Conservation (phyloP, 768 basidiomycete genomes). For the Coprinopsis marcescibilis region DNA sequence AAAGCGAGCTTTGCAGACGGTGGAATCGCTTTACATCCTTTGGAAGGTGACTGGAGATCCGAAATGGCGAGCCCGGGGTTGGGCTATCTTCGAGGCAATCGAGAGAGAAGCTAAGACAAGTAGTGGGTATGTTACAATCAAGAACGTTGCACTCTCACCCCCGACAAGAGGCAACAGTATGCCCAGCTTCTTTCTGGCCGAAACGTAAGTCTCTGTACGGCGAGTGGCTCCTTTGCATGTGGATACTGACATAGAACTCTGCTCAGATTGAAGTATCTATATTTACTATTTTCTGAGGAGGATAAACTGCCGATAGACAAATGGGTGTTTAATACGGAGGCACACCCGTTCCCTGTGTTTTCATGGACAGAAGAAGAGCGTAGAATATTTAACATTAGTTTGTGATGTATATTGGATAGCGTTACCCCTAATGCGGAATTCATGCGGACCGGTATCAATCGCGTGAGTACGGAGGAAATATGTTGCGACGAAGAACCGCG, state of each 20-base stretch:
- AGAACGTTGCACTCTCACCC: slow-evolving; percentile 38
- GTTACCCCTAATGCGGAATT: background rate
- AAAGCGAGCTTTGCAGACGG: slow-evolving; percentile 38
- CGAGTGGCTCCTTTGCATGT: background rate
- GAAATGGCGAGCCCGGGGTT: slow-evolving; percentile 67
- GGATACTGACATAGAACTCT: background rate
- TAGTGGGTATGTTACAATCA: slow-evolving; percentile 57
- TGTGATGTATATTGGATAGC: slow-evolving; percentile 5
- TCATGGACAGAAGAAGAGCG: slow-evolving; percentile 53
- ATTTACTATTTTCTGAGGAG: slow-evolving; percentile 60
- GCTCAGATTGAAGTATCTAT: slow-evolving; percentile 63
- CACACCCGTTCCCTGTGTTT: slow-evolving; percentile 74
- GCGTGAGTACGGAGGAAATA: background rate
- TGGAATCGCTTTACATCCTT: slow-evolving; percentile 68
- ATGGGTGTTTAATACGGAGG: slow-evolving; percentile 66
- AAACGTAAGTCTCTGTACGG: slow-evolving; percentile 32
- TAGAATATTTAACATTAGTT: slow-evolving; percentile 24
- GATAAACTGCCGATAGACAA: slow-evolving; percentile 52
- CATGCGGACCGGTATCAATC: slow-evolving; percentile 3
- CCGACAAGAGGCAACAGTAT: slow-evolving; percentile 46
- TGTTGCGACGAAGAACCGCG: background rate
- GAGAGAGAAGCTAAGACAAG: slow-evolving; percentile 52
- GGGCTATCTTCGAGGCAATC: slow-evolving; percentile 65
- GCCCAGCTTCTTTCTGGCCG: slow-evolving; percentile 53
- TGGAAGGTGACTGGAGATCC: slow-evolving; percentile 65